Conservation (phyloP, 331 rosid species). For the Pyrus hybrid region DNA sequence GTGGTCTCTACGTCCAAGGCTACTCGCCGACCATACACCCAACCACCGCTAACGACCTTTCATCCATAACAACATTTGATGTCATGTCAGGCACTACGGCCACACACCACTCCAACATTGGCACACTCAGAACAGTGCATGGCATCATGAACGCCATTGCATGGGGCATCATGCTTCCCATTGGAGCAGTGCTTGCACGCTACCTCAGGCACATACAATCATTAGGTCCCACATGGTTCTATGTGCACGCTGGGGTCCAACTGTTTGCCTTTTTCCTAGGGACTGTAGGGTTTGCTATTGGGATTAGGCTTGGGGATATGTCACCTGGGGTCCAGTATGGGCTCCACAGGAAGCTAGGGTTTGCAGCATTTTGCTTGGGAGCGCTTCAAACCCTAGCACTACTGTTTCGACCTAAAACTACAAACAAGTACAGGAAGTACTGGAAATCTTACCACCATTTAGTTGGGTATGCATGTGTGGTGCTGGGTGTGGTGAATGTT, state of each 20-base stretch:
- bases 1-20: constrained; percentile 93
- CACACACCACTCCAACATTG: constrained; percentile 27
- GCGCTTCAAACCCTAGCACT: constrained; percentile 69
- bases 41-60: constrained; percentile 59
- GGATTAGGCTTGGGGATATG: constrained; percentile 51
- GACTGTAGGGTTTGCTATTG: constrained; percentile 60
- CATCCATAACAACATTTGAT: constrained; percentile 66
- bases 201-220: constrained; percentile 63
- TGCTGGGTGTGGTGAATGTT: constrained; percentile 76
- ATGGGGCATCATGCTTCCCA: constrained; percentile 73
- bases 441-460: constrained; percentile 94
- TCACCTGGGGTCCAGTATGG: constrained; percentile 71
- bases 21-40: constrained; percentile 95
- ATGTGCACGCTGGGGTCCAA: constrained; percentile 72
- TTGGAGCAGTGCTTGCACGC: constrained; percentile 77
- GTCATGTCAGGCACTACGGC: constrained; percentile 56
- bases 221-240: constrained; percentile 81
- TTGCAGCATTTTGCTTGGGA: constrained; percentile 58
- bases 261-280: constrained; percentile 56
- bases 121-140: constrained; percentile 39
- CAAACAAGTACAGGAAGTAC: constrained; percentile 75
- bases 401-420: constrained; percentile 68
- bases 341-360: constrained; percentile 77
- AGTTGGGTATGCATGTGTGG: constrained; percentile 92
- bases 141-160: constrained; percentile 68